Percentiles rank a stretch among this genome's conserved stretches.
These are phyloP conservation scores for Eucalyptus cladocalyx DNA, from an alignment of 345 rosid species.

Conservation along the genomic window DNA sequence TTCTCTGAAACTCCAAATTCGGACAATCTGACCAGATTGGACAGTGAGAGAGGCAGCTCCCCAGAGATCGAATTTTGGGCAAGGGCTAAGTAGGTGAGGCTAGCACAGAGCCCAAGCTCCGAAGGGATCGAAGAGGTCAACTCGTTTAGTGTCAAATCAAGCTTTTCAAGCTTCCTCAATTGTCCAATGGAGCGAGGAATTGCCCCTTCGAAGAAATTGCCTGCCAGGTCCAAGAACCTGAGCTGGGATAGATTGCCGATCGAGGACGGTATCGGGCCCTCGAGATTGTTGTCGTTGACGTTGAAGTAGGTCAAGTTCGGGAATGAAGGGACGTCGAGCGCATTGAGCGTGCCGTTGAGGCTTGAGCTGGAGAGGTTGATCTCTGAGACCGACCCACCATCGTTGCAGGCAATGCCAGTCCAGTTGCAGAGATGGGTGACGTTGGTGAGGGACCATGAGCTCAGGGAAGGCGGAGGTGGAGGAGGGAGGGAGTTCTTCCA, in stretches of 20 bases:
- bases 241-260: background rate
- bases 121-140: conserved; percentile 43
- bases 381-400: conserved; percentile 4
- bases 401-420: conserved; percentile 29
- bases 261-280: background rate
- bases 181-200: conserved; percentile 46
- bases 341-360: conserved; percentile 18
- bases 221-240: background rate
- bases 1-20: too few relatives aligned
- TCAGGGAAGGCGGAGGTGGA: conserved; percentile 14
- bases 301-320: conserved; percentile 31
- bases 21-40: too few relatives aligned
- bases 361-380: conserved; percentile 13
- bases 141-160: conserved; percentile 23
- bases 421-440: conserved; percentile 49
- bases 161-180: conserved; percentile 11
- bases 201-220: background rate
- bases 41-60: too few relatives aligned
- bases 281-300: conserved; percentile 36
- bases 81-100: conserved; percentile 21
- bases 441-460: conserved; percentile 45
- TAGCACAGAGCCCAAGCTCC: conserved; percentile 41
- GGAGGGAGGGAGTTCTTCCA: conserved; percentile 18
- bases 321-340: conserved; percentile 28
- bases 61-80: too few relatives aligned